Base-by-base conservation (phyloP, 169 alveolate species). In the Cryptosporidium ryanae region DNA sequence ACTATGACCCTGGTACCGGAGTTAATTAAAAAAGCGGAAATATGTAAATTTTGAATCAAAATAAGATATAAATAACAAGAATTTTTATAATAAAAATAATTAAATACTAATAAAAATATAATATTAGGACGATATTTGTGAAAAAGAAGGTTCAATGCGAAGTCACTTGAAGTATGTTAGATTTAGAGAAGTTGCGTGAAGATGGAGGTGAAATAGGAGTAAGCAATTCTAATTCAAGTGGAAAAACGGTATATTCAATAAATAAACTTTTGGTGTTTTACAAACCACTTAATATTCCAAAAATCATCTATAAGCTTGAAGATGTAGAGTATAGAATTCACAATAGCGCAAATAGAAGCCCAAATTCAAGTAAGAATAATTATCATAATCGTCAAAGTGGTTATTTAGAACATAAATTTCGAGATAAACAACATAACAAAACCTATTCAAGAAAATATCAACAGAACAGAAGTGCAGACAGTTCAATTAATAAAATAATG, bases 211-310 rank as follows among this genome's bases (percentile, higher is more conserved):
- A 52, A 52, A n/a, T 21, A 52, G 31, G 21, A 52, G 27, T 52
- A n/a, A 12, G 13, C 13, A 52, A 4, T 52, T n/a, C 5, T 4
- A 17, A 52, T 52, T n/a, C 13, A 4, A 52, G 13, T n/a, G 6
- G 12, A 4, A 21, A 52, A 0, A 4, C 27, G 21, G 1, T 70
- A 31, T 70, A 70, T 54, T 61, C 84, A n/a, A 70, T 70, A 10
- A 31, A 54, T 25, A 43, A 32, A 25, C 38, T 70, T n/a, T 32
- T 70, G 64, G 34, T n/a, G 27, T 44, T 54, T 52, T 70, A 70
- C 25, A 25, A n/a, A 54, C 84, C 84, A 49, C 66, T 70, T 10
- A 38, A 70, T 54, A 54, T 55, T 31, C 84, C 84, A 50, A 70
- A 18, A 21, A 50, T 18, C 54, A 29, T 70, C 5, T 70, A 52